phyloP scores from a whole-genome alignment of 441 rosid species.

The Erysimum cheiri region DNA sequence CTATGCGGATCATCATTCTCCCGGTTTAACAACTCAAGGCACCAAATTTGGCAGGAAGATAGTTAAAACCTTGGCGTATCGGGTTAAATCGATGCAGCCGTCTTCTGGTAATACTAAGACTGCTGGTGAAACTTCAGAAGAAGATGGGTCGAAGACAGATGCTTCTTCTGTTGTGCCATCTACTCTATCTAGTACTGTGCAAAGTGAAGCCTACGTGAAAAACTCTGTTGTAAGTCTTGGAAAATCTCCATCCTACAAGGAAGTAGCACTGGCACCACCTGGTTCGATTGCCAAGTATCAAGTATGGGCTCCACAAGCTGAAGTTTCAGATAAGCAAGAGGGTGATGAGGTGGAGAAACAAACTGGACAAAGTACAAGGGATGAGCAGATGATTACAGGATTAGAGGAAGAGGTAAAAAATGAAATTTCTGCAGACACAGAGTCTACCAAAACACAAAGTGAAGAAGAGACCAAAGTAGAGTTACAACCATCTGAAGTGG shows the following conservation, averaged over 20 bases:
- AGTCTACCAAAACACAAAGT: conserved; percentile 39
- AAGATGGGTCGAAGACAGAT: conserved; percentile 48
- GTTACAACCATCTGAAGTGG: conserved; percentile 46
- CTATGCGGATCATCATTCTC: conserved; percentile 62
- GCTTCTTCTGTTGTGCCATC: conserved; percentile 55
- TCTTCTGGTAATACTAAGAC: conserved; percentile 51
- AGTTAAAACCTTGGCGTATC: conserved; percentile 81
- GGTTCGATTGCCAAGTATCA: conserved; percentile 82
- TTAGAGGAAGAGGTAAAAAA: conserved; percentile 50
- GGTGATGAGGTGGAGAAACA: conserved; percentile 36
- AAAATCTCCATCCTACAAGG: conserved; percentile 96
- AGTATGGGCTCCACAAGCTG: conserved; percentile 58
- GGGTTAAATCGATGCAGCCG: conserved; percentile 75
- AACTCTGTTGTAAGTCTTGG: conserved; percentile 69
- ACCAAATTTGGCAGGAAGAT: conserved; percentile 84
- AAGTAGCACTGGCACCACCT: conserved; percentile 96
- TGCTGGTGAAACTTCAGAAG: conserved; percentile 50
- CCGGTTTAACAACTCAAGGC: conserved; percentile 57
- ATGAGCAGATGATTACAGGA: conserved; percentile 42
- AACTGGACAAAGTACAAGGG: conserved; percentile 49
- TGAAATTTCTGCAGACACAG: conserved; percentile 48
- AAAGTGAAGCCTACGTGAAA: conserved; percentile 56
- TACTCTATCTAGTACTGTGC: conserved; percentile 46
- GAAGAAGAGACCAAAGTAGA: conserved; percentile 52
- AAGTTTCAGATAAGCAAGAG: conserved; percentile 57